Evolutionary conservation across 1,139 yeast genomes (phyloP), one percentile per base, ranked within the genome.

Genomic region (Candida sp.): DNA sequence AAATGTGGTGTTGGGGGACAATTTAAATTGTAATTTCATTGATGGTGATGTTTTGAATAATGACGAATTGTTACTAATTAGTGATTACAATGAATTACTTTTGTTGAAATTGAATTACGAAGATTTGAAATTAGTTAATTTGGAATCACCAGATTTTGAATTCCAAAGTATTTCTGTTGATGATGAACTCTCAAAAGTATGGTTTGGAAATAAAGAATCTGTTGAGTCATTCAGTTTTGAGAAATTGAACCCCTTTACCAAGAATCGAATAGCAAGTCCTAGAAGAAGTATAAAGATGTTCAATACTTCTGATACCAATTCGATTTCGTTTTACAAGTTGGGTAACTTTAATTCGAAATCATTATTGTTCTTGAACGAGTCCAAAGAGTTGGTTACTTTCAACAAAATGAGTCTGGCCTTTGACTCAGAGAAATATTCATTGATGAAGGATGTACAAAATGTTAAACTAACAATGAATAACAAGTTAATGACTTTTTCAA

Each of bases 1-100:
- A 45, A 84, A 79, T 54, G 81, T 78, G 1, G 64, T 82, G 1
- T 59, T 84, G 40, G 84, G 83, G 0, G 63, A 61, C 8, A 66
- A 66, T 38, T 63, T 81, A 9, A 72, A 72, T 46, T 68, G 73
- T 12, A 73, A 70, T 43, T 83, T 84, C 53, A 65, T 74, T 2
- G 65, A 63, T 22, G 63, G 64, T 2, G 58, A 63, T 21, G 55
- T 68, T 19, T 49, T 75, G 33, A 68, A 66, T 43, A 53, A 49
- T n/a, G 67, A 67, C 27, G 75, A 73, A 40, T 34, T 79, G 3
- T 50, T 79, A 25, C 53, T 80, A 2, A 60, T 73, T 12, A 68
- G 82, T 0, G 74, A 70, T 39, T 51, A 55, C 6, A 76, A 77
- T 3, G 75, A 73, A 30, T 46, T 81, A 1, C 48, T 70, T 21